A percentile compares a stretch with the other conserved stretches of the same genome.
These are phyloP conservation scores for Aspergillus hortae DNA, from an alignment of 2,329 filamentous ascomycete genomes.

Conservation along the genomic window DNA sequence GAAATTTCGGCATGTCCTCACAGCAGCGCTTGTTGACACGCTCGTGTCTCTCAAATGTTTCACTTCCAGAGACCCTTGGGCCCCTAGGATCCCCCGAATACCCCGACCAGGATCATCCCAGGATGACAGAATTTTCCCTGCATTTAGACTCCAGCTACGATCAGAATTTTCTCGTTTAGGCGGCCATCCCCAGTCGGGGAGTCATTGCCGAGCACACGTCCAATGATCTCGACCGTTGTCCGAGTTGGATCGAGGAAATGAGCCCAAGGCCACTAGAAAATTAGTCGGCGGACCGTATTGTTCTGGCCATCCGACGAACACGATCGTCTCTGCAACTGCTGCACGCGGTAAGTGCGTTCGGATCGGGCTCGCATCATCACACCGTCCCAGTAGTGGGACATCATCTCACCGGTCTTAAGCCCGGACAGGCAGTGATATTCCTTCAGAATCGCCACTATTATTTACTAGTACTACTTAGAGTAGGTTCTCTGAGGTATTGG, in stretches of 20 bases:
- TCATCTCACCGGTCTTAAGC: too few species aligned
- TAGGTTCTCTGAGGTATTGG: too few species aligned
- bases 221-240: not conserved
- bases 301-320: not conserved
- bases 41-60: constrained; percentile 9
- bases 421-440: too few species aligned
- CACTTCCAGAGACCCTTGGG: not conserved
- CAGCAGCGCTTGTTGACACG: not conserved
- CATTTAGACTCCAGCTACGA: not conserved
- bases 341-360: not conserved
- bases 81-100: not conserved
- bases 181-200: not conserved
- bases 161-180: not conserved
- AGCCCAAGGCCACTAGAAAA: not conserved
- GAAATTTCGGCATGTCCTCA: not conserved
- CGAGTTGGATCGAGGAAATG: not conserved
- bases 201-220: not conserved
- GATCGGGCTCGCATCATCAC: too few species aligned
- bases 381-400: too few species aligned
- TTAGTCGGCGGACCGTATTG: not conserved
- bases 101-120: not conserved
- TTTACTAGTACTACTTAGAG: too few species aligned
- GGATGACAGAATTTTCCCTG: not conserved
- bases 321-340: not conserved
- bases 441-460: too few species aligned